Evolutionary conservation across 257 asterid genomes (phyloP), one percentile per base, ranked within the genome.

Genomic region (Vinca minor): DNA sequence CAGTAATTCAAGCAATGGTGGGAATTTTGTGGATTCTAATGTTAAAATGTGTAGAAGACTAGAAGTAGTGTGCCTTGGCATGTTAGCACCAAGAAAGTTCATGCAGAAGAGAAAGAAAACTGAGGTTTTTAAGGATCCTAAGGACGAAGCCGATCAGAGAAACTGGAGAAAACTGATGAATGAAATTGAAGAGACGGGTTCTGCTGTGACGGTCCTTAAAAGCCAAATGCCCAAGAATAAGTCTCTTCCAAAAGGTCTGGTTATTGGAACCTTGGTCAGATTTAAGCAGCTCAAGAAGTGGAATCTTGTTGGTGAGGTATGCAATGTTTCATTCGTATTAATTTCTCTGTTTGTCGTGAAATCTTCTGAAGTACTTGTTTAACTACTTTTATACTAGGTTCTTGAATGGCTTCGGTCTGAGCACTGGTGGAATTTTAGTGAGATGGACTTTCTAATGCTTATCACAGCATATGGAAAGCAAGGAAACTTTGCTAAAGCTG

Each of bases 241-340:
- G 77, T 58, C 85, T 46, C 78, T 89, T 71, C 95, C 97, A 0
- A 93, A 89, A 76, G 84, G 83, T 75, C 70, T 87, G 62, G 80
- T 93, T 62, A 84, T 93, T 14, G 99, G 99, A 63, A 93, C 96
- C 31, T 84, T 89, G 41, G 74, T 85, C 71, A 82, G 97, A 74
- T 93, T 93, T 71, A 93, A 93, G 80, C 99, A 93, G 84, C 95
- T 89, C 75, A 89, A 83, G 88, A 93, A 87, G 71, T 89, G 99
- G 99, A 79, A 84, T 79, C 87, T 89, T 72, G 97, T 93, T 65
- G 50, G 92, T 70, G 97, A 93, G 99, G 99, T 92, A 76, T 59
- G 44, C 26, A 56, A 29, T 17, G 2, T 56, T 17, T 56, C 18
- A 8, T 32, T 56, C n/a, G n/a, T n/a, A 8, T 14, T 56, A 55